These are phyloP conservation scores for Wilcoxina mikolae DNA, from an alignment of 495 filamentous ascomycete genomes.

Conservation along the genomic window DNA sequence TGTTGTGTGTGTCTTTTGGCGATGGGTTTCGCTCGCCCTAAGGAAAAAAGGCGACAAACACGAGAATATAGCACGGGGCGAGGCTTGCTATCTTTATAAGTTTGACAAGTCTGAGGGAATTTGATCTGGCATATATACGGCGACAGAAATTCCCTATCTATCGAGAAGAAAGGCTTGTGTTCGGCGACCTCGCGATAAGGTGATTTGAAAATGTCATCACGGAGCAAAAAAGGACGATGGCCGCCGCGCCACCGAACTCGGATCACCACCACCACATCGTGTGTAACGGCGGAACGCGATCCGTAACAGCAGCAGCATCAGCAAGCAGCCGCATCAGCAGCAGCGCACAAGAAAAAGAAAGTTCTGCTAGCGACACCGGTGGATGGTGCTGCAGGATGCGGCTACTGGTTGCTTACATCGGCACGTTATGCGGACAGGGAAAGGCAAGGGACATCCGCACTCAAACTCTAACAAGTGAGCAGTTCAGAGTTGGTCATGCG, in stretches of 20 bases:
- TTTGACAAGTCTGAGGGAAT: not conserved
- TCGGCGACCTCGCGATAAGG: not conserved
- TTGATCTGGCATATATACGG: too few relatives aligned
- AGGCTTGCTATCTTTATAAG: not conserved
- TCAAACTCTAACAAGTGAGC: too few relatives aligned
- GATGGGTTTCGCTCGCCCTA: not conserved
- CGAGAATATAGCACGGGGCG: not conserved
- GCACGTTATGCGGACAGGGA: too few relatives aligned
- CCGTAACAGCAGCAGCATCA: not conserved
- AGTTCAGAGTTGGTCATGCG: too few relatives aligned
- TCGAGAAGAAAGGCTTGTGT: not conserved
- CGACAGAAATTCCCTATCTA: not conserved
- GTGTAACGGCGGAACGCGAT: not conserved
- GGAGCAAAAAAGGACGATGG: not conserved
- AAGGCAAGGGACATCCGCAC: too few relatives aligned
- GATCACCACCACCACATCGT: not conserved
- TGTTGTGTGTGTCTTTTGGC: not conserved
- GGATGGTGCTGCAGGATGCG: too few relatives aligned
- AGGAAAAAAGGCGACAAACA: not conserved
- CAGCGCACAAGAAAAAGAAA: not conserved
- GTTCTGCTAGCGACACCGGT: not conserved
- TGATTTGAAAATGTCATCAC: not conserved
- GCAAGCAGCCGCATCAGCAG: too few relatives aligned
- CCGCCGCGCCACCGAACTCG: not conserved
- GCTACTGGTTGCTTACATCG: too few relatives aligned